A percentile compares a stretch with the other conserved stretches of the same genome.
Evolutionary conservation across 1,284 basidiomycete species (phyloP).

Genomic region (Boletus mariae): DNA sequence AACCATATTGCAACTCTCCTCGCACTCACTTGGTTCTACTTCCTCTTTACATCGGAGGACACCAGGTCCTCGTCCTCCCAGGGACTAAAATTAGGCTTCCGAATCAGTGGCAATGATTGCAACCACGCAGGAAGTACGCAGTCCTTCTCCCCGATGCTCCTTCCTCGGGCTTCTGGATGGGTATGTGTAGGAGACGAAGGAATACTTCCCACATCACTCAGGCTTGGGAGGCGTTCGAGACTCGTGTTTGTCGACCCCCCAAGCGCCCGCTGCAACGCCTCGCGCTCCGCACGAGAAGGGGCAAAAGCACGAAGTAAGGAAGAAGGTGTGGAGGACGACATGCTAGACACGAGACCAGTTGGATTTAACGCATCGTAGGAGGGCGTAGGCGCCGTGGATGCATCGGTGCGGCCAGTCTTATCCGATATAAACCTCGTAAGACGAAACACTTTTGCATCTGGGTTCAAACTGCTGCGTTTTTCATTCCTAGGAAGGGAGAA

Average conservation of each 20-base stretch:
- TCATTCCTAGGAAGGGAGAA: slow-evolving; percentile 43
- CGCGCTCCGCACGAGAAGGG: slow-evolving; percentile 77
- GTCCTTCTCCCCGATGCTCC: slow-evolving; percentile 29
- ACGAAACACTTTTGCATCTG: slow-evolving; percentile 80
- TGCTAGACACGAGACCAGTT: slow-evolving; percentile 43
- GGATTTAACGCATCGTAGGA: slow-evolving; percentile 57
- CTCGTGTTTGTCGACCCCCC: slow-evolving; percentile 67
- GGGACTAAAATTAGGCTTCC: slow-evolving; percentile 61
- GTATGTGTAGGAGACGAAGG: slow-evolving; percentile 55
- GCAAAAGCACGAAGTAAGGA: slow-evolving; percentile 74
- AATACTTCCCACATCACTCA: slow-evolving; percentile 66
- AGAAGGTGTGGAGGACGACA: slow-evolving; percentile 40
- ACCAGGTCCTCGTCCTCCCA: slow-evolving; percentile 59
- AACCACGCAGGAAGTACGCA: slow-evolving; percentile 50
- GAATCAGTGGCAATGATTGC: slow-evolving; percentile 47
- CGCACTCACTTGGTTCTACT: slow-evolving; percentile 16
- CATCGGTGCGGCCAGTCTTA: slow-evolving; percentile 17
- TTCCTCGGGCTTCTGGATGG: slow-evolving; percentile 35
- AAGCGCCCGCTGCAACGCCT: slow-evolving; percentile 67
- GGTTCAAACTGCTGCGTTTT: slow-evolving; percentile 70
- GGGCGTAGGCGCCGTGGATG: slow-evolving; percentile 9
- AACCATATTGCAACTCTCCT: neutral
- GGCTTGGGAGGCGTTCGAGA: slow-evolving; percentile 68
- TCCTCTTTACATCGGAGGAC: slow-evolving; percentile 20
- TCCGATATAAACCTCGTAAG: slow-evolving; percentile 37